Conservation (phyloP, 495 filamentous ascomycete genomes). For the Hyaloscypha hepaticicola region DNA sequence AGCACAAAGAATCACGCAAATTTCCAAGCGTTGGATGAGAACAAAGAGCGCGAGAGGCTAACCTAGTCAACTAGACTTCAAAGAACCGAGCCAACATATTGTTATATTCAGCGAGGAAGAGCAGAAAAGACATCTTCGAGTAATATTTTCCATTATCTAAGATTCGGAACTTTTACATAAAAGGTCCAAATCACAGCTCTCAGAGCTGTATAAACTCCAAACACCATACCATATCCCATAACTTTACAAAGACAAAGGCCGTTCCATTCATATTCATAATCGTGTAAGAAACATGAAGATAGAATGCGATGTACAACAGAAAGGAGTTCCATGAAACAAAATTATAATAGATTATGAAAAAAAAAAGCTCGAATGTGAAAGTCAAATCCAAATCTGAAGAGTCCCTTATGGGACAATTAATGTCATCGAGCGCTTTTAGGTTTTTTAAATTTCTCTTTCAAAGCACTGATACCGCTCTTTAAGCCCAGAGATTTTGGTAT, state of each 20-base stretch:
- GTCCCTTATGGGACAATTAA: neutral
- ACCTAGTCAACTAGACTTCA: neutral
- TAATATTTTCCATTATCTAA: neutral
- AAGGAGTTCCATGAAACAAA: neutral
- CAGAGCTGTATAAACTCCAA: neutral
- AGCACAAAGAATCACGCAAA: neutral
- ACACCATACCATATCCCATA: neutral
- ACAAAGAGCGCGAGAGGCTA: neutral
- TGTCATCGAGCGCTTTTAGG: neutral
- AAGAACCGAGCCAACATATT: neutral
- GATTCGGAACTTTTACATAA: neutral
- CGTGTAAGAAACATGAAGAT: neutral
- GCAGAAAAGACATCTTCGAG: neutral
- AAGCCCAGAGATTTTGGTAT: neutral
- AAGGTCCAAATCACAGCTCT: neutral
- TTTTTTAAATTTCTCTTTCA: conserved; percentile 3
- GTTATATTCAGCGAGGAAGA: neutral
- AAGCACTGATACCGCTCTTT: neutral
- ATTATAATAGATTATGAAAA: neutral
- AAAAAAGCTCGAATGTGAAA: neutral
- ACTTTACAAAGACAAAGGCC: neutral
- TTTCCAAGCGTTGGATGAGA: neutral
- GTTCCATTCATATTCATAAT: neutral
- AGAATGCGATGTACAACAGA: neutral
- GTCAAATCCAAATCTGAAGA: neutral